Percentiles rank a stretch among this genome's conserved stretches.
Evolutionary conservation across 2,329 filamentous ascomycete genomes (phyloP).

Genomic region (Ascomycota sp.): DNA sequence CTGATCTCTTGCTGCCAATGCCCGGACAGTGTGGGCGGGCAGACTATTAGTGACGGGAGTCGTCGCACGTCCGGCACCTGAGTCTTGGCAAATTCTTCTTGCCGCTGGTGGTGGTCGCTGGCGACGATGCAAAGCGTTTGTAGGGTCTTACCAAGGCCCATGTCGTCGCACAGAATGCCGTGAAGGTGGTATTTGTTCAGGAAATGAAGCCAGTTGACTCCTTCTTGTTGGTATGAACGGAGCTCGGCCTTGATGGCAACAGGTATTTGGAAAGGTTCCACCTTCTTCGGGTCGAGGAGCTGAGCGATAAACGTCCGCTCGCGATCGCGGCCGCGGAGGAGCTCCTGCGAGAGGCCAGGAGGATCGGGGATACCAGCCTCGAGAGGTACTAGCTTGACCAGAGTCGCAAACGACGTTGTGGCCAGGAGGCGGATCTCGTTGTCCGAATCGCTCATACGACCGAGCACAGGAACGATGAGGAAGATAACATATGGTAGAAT

Average conservation of each 20-base stretch:
- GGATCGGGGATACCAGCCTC: slow-evolving; percentile 95
- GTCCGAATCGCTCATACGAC: slow-evolving; percentile 95
- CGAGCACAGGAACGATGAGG: slow-evolving; percentile 87
- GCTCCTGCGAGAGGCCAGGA: slow-evolving; percentile 68
- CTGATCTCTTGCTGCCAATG: slow-evolving; percentile 98
- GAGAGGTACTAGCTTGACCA: slow-evolving; percentile 89
- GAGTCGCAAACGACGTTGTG: slow-evolving; percentile 86
- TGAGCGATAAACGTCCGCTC: slow-evolving; percentile 94
- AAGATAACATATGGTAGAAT: slow-evolving; percentile 97
- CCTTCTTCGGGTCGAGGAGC: slow-evolving; percentile 88
- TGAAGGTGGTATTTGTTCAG: slow-evolving; percentile 95
- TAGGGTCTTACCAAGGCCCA: slow-evolving; percentile 93
- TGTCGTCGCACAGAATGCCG: slow-evolving; percentile 94
- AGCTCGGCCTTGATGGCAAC: slow-evolving; percentile 94
- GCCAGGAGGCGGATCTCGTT: slow-evolving; percentile 85
- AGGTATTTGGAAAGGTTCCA: slow-evolving; percentile 79
- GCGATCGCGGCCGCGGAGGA: slow-evolving; percentile 74
- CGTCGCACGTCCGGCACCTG: slow-evolving; percentile 53
- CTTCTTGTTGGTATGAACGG: slow-evolving; percentile 92
- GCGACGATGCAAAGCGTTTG: slow-evolving; percentile 96
- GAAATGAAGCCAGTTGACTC: slow-evolving; percentile 96
- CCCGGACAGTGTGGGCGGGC: slow-evolving; percentile 82
- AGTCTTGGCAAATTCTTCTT: slow-evolving; percentile 72
- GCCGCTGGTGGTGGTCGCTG: slow-evolving; percentile 84
- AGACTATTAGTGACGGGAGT: slow-evolving; percentile 81